Evolutionary conservation across 2,329 filamentous ascomycete genomes (phyloP).

Genomic region (Trichothecium roseum): DNA sequence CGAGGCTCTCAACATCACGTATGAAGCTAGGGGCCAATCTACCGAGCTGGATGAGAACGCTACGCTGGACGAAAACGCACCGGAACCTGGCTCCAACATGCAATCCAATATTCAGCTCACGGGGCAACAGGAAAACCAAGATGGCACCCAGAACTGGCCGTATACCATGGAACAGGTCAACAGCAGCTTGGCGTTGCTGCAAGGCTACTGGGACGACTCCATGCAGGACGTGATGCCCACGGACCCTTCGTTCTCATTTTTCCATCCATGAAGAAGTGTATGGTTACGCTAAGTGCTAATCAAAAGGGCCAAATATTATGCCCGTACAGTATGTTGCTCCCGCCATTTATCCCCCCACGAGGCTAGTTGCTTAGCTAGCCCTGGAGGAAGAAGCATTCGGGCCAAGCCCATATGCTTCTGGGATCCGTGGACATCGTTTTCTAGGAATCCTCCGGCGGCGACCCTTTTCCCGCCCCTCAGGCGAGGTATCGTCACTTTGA

Average conservation of each 20-base stretch:
- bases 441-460: constrained; percentile 17
- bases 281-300: too few species aligned
- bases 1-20: constrained; percentile 11
- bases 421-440: constrained; percentile 18
- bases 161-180: too few species aligned
- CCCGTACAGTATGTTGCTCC: not conserved
- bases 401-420: constrained; percentile 15
- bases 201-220: constrained; percentile 14
- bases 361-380: not conserved
- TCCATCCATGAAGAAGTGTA: not conserved
- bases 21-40: constrained; percentile 8
- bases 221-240: not conserved
- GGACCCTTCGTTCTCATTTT: too few species aligned
- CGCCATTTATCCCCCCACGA: not conserved
- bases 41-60: constrained; percentile 7
- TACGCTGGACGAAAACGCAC: not conserved
- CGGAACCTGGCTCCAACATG: not conserved
- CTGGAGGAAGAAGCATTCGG: not conserved
- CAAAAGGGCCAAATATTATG: not conserved
- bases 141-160: too few species aligned
- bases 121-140: not conserved
- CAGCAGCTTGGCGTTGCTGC: not conserved
- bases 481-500: constrained; percentile 30
- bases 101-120: not conserved
- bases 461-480: constrained; percentile 6